phyloP scores from a whole-genome alignment of 257 asterid genomes.

The Fraxinus quadrangulata region DNA sequence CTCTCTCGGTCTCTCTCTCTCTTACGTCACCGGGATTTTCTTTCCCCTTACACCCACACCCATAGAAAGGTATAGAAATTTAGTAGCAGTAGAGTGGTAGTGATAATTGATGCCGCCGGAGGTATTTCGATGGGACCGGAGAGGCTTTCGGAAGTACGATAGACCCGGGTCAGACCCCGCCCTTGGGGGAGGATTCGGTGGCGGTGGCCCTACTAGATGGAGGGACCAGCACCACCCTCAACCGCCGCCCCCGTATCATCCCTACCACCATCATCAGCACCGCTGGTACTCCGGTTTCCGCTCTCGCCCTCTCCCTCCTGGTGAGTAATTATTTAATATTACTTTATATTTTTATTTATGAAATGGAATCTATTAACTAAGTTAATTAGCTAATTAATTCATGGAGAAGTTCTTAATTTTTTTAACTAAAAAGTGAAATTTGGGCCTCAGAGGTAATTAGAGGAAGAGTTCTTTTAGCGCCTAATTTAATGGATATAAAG shows the following conservation, averaged over 20 bases:
- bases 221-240: constrained; percentile 47
- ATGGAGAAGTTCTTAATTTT: neutral
- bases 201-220: constrained; percentile 66
- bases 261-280: constrained; percentile 49
- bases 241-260: constrained; percentile 41
- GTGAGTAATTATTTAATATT: constrained; percentile 41
- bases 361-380: neutral
- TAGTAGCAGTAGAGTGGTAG: neutral
- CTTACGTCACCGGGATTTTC: neutral
- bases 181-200: constrained; percentile 39
- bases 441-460: constrained; percentile 5
- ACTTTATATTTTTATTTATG: neutral
- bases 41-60: neutral
- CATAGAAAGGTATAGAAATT: neutral
- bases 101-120: constrained; percentile 83
- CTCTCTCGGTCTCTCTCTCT: neutral
- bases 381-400: neutral
- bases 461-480: neutral
- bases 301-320: constrained; percentile 65
- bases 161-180: constrained; percentile 54
- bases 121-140: constrained; percentile 94
- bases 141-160: constrained; percentile 85
- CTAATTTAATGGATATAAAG: constrained; percentile 19
- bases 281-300: constrained; percentile 77
- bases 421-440: constrained; percentile 7